Percentiles rank a stretch among this genome's conserved stretches.
Conservation (phyloP, 805 yeast species). For the Sugiyamaella chiloensis region DNA sequence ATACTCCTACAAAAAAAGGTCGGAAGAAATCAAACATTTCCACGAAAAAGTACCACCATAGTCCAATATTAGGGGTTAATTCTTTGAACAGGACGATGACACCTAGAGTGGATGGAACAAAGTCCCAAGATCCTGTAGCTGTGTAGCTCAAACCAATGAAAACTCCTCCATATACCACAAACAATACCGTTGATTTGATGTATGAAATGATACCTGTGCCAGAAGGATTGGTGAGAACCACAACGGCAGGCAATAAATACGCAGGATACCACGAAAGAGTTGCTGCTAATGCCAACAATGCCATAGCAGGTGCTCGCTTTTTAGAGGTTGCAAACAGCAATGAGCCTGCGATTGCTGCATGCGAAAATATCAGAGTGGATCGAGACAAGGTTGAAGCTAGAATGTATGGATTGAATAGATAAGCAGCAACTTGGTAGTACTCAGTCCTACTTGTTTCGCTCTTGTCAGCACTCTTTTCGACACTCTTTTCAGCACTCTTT, state of each 20-base stretch:
- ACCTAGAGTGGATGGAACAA: constrained; percentile 56
- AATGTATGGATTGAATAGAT: constrained; percentile 78
- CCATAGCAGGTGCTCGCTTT: constrained; percentile 44
- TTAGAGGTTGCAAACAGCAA: constrained; percentile 44
- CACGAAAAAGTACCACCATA: constrained; percentile 98
- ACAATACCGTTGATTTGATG: constrained; percentile 16
- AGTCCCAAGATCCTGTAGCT: constrained; percentile 35
- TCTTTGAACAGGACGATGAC: constrained; percentile 54
- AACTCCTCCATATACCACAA: constrained; percentile 16
- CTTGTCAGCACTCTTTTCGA: constrained; percentile 22
- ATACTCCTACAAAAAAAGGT: constrained; percentile 77
- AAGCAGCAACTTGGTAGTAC: constrained; percentile 55
- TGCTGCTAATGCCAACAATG: constrained; percentile 58
- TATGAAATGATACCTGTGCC: no score
- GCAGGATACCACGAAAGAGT: constrained; percentile 63
- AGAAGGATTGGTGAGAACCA: constrained; percentile 28
- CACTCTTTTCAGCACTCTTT: constrained; percentile 33
- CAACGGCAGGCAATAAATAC: constrained; percentile 58
- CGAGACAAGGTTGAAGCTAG: constrained; percentile 64
- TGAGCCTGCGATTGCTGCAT: constrained; percentile 51
- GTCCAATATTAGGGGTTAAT: constrained; percentile 83
- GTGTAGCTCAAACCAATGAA: constrained; percentile 28
- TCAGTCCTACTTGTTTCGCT: constrained; percentile 25
- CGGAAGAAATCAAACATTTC: constrained; percentile 91
- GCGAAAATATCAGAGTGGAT: constrained; percentile 61